phyloP scores from a whole-genome alignment of 2,329 filamentous ascomycete species.

The Ceratocystis eucalypticola region DNA sequence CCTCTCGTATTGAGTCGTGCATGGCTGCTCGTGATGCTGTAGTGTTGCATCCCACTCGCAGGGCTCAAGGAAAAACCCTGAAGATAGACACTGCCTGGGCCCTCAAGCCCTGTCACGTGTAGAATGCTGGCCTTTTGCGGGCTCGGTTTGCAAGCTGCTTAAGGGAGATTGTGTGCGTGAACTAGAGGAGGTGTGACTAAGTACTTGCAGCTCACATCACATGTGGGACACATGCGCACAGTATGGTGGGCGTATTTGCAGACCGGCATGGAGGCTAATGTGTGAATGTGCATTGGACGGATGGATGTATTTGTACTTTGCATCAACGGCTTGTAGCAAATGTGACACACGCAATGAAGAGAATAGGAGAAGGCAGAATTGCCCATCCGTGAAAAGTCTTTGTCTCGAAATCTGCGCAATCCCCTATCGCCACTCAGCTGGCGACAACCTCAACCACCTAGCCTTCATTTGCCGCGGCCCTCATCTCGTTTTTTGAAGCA shows the following conservation, averaged over 20 bases:
- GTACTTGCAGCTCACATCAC: background rate
- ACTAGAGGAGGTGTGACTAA: background rate
- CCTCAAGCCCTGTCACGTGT: no score
- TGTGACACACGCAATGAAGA: background rate
- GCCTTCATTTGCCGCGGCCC: background rate
- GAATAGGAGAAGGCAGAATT: background rate
- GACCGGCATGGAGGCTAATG: no score
- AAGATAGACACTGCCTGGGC: no score
- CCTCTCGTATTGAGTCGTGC: no score
- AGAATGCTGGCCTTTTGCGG: no score
- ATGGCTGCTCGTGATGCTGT: no score
- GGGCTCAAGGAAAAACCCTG: no score
- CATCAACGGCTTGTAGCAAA: background rate
- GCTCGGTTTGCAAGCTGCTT: no score
- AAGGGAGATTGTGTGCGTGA: no score
- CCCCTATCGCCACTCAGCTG: background rate
- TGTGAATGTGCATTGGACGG: background rate
- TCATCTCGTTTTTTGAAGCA: background rate
- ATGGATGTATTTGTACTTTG: background rate
- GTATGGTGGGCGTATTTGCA: background rate
- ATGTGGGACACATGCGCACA: background rate
- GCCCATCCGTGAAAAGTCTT: background rate
- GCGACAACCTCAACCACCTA: background rate
- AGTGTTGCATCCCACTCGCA: no score
- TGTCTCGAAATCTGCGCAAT: background rate